These are phyloP conservation scores for Fomitopsis pinicola DNA, from an alignment of 1,284 basidiomycete species.

Conservation along the genomic window DNA sequence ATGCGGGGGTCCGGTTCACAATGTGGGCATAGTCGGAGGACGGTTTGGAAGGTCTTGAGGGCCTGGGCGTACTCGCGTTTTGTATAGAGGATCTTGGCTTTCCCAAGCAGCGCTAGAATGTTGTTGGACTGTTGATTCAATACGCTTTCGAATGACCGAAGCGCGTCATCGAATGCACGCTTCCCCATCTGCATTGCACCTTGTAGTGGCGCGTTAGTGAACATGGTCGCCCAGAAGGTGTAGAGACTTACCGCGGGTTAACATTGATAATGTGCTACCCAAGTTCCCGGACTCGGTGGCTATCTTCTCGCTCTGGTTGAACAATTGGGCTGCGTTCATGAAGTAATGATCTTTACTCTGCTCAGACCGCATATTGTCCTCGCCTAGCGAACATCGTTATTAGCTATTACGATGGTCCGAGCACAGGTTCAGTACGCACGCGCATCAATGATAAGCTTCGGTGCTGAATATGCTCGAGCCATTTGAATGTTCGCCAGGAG, in stretches of 20 bases:
- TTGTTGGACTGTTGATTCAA: slow-evolving; percentile 78
- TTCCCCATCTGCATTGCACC: slow-evolving; percentile 81
- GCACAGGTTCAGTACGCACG: slow-evolving; percentile 34
- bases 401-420: slow-evolving; percentile 8
- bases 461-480: slow-evolving; percentile 73
- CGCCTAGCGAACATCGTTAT: slow-evolving; percentile 38
- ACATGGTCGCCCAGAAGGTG: no score
- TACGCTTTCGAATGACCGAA: slow-evolving; percentile 80
- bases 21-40: slow-evolving; percentile 71
- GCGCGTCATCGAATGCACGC: slow-evolving; percentile 73
- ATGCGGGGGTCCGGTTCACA: slow-evolving; percentile 88
- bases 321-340: slow-evolving; percentile 61
- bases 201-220: slow-evolving; percentile 22
- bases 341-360: slow-evolving; percentile 69
- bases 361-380: slow-evolving; percentile 59
- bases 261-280: slow-evolving; percentile 45
- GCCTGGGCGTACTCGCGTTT: slow-evolving; percentile 75
- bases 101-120: slow-evolving; percentile 75
- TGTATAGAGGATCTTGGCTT: slow-evolving; percentile 82
- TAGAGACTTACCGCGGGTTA: slow-evolving; percentile 57
- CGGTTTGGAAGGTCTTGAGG: slow-evolving; percentile 79
- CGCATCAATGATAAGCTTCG: slow-evolving; percentile 72
- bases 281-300: slow-evolving; percentile 49
- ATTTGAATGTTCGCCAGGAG: slow-evolving; percentile 83
- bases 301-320: slow-evolving; percentile 62